A percentile compares a stretch with the other conserved stretches of the same genome.
Evolutionary conservation across 148 eudicot genomes (phyloP).

Genomic region (Cornus kousa): DNA sequence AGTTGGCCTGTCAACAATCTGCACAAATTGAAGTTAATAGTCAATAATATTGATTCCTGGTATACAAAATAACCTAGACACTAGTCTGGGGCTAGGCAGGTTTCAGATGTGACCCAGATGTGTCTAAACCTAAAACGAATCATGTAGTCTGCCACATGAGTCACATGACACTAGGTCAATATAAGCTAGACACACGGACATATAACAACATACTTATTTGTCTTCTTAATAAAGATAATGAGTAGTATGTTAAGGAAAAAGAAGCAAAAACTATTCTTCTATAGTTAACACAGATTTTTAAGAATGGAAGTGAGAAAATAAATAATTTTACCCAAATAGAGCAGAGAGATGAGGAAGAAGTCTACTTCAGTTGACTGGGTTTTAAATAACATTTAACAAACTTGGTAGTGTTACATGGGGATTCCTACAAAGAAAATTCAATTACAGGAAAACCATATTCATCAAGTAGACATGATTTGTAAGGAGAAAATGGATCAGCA

Average conservation of each 20-base stretch:
- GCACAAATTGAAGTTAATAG: constrained; percentile 20
- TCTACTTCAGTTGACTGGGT: not conserved
- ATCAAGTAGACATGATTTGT: not conserved
- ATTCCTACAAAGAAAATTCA: not conserved
- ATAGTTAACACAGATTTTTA: not conserved
- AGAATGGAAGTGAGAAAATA: not conserved
- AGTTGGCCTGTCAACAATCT: constrained; percentile 91
- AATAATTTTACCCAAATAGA: too few relatives aligned
- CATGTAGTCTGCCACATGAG: not conserved
- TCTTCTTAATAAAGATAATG: not conserved
- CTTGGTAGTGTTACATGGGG: not conserved
- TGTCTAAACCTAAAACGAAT: not conserved
- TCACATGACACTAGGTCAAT: not conserved
- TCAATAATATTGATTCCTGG: not conserved
- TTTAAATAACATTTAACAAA: not conserved
- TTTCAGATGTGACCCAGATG: not conserved
- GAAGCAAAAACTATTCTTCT: not conserved
- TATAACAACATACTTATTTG: not conserved
- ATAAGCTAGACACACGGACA: not conserved
- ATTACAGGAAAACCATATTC: not conserved
- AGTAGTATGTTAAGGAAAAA: not conserved
- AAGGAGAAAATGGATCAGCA: not conserved
- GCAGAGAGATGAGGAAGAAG: not conserved
- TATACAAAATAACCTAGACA: not conserved
- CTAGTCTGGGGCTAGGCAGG: not conserved